phyloP scores from a whole-genome alignment of 2,329 filamentous ascomycete species.

The Botryotinia globosa region DNA sequence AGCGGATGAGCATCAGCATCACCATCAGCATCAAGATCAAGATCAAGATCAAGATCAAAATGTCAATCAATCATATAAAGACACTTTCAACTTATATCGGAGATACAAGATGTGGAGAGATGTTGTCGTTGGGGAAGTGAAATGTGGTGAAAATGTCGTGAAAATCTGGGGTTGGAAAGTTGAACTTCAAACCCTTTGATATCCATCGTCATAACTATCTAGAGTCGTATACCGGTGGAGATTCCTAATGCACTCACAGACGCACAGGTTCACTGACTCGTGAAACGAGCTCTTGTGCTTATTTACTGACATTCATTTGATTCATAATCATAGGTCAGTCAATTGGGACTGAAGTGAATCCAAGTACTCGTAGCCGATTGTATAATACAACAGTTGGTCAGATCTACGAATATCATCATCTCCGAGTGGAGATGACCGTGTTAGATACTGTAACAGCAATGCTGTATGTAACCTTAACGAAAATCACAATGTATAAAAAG shows the following conservation, averaged over 20 bases:
- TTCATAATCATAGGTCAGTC: background rate
- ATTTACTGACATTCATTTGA: background rate
- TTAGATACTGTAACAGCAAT: background rate
- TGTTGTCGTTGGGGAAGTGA: background rate
- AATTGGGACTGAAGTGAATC: background rate
- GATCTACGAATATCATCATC: background rate
- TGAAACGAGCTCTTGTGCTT: background rate
- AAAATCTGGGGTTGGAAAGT: background rate
- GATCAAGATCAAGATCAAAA: background rate
- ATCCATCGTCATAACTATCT: background rate
- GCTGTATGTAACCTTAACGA: too few relatives aligned
- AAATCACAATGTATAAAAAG: background rate
- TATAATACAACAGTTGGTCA: background rate
- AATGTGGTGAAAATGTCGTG: background rate
- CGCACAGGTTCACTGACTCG: background rate
- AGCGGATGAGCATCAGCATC: background rate
- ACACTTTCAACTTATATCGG: background rate
- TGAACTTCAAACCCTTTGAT: too few relatives aligned
- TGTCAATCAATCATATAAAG: background rate
- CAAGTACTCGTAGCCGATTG: background rate
- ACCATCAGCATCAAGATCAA: background rate
- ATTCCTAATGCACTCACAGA: background rate
- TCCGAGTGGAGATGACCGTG: background rate
- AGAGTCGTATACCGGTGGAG: background rate
- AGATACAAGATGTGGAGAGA: background rate